Evolutionary conservation across 1,284 basidiomycete genomes (phyloP).

Genomic region (Meripilus lineatus): DNA sequence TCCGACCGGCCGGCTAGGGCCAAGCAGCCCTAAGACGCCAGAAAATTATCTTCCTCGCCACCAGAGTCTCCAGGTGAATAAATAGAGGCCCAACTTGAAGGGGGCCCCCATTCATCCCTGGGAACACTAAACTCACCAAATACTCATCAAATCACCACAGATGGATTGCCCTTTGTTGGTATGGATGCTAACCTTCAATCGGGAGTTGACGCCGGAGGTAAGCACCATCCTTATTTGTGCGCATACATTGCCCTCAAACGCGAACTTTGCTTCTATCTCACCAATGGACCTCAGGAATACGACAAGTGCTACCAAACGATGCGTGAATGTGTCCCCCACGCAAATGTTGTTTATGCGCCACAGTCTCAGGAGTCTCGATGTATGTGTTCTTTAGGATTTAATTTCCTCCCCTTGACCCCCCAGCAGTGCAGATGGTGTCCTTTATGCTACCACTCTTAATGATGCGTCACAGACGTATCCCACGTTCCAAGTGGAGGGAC

Average conservation of each 20-base stretch:
- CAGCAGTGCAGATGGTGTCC: constrained; percentile 59
- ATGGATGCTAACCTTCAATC: constrained; percentile 73
- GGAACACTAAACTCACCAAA: constrained; percentile 1
- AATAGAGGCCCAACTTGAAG: not conserved
- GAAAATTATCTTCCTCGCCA: not conserved
- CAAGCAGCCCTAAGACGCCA: not conserved
- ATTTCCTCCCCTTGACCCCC: constrained; percentile 2
- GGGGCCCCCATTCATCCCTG: not conserved
- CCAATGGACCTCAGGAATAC: constrained; percentile 49
- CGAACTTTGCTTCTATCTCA: constrained; percentile 2
- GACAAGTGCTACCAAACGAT: constrained; percentile 45
- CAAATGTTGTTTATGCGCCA: constrained; percentile 47
- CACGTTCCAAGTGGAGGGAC: constrained; percentile 68
- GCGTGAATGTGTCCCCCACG: constrained; percentile 45
- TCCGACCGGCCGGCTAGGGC: not conserved
- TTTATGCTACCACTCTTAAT: constrained; percentile 75
- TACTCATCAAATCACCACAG: not conserved
- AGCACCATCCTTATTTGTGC: constrained; percentile 18
- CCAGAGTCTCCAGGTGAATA: not conserved
- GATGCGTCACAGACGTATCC: constrained; percentile 78
- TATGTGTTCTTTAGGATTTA: constrained; percentile 31
- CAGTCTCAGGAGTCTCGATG: constrained; percentile 57
- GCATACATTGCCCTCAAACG: constrained; percentile 5
- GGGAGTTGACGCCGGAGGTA: constrained; percentile 64
- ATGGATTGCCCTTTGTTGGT: constrained; percentile 65